Evolutionary conservation across 345 rosid species (phyloP).

Genomic region (Sapria himalayana): DNA sequence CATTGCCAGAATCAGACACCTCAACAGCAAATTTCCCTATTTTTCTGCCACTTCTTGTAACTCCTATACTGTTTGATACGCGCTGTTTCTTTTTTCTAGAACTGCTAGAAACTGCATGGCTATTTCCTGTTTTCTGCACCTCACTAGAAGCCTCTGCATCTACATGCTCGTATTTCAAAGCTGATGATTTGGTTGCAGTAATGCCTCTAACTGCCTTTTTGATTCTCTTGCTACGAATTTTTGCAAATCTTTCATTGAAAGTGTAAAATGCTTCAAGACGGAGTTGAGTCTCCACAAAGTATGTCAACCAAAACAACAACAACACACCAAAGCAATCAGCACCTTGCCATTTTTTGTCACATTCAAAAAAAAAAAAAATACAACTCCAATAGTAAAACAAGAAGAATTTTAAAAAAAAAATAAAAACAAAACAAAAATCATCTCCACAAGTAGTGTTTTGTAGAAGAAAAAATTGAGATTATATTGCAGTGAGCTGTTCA

Average conservation of each 20-base stretch:
- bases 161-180: conserved; percentile 20
- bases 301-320: conserved; percentile 3
- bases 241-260: conserved; percentile 87
- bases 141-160: conserved; percentile 18
- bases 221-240: conserved; percentile 84
- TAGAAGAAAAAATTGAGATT: too few relatives aligned
- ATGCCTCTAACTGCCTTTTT: conserved; percentile 83
- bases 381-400: background rate
- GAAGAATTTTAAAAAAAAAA: background rate
- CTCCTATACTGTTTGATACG: conserved; percentile 16
- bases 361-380: conserved; percentile 5
- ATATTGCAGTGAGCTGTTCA: too few relatives aligned
- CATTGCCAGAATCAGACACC: conserved; percentile 25
- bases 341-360: too few relatives aligned
- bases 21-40: conserved; percentile 14
- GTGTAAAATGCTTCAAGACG: conserved; percentile 88
- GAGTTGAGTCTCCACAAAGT: conserved; percentile 57
- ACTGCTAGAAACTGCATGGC: conserved; percentile 10
- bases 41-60: conserved; percentile 19
- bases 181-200: conserved; percentile 29
- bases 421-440: conserved; percentile 1
- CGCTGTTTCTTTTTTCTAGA: conserved; percentile 16
- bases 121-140: conserved; percentile 17
- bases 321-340: conserved; percentile 10
- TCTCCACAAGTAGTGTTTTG: too few relatives aligned